Evolutionary conservation across 768 basidiomycete species (phyloP), one percentile per base, ranked within the genome.

Genomic region (Obba rivulosa): DNA sequence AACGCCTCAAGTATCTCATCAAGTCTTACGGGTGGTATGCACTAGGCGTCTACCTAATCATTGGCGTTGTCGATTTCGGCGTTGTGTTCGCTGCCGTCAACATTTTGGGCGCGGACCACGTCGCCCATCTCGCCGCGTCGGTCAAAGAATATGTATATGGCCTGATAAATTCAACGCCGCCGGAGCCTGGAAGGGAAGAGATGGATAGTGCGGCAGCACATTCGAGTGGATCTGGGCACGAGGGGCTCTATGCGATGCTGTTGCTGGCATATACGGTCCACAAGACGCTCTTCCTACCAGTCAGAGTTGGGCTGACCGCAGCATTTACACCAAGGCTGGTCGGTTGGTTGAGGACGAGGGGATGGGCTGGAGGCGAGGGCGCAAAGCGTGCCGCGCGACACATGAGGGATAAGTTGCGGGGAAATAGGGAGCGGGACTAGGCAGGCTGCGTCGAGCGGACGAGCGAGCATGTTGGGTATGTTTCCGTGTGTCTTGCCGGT

Each of bases 11-110:
- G 61, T 76, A 80, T 56, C 85, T 97, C 49, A 84, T 93, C 50
- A 93, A 87, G 62, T 79, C 87, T 3, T 96, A 98, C 63, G 95
- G 95, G 24, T 92, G 90, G 89, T 95, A 94, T 62, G 92, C 96
- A 17, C 76, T 98, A 23, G 93, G 88, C 25, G 83, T 98, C 21
- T 99, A 99, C 72, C 38, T 85, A 53, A 62, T 84, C 43, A 63
- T 98, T 46, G 78, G 79, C 36, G 70, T 73, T 7, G 61, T 93
- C 62, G 96, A 99, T 65, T 92, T 98, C 63, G 70, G 79, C 31
- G 74, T 96, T 58, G 82, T 88, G 0, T 96, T 96, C 62, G 77
- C 82, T 41, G 82, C 82, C 44, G 81, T 99, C 61, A 86, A 90
- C 57, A 71, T 92, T 37, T 71, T 96, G 28, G 96, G 96, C 39